These are phyloP conservation scores for Penicillium oxalicum DNA, from an alignment of 2,329 filamentous ascomycete genomes.

Conservation along the genomic window DNA sequence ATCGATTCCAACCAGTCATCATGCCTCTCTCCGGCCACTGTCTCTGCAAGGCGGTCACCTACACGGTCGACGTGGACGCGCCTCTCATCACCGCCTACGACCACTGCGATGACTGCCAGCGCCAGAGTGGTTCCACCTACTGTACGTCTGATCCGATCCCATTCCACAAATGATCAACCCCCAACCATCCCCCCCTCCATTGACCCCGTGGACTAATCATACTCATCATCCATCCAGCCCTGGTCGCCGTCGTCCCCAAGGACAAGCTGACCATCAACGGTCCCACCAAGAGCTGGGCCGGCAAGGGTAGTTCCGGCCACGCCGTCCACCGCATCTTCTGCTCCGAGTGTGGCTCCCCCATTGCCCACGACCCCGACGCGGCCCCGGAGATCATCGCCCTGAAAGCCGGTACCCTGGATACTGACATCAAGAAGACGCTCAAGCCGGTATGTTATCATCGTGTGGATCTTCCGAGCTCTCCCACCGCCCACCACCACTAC, in stretches of 20 bases:
- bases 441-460: slow-evolving; percentile 46
- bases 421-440: slow-evolving; percentile 60
- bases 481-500: no score
- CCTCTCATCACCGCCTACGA: slow-evolving; percentile 54
- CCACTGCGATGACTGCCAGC: slow-evolving; percentile 68
- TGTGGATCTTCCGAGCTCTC: no score
- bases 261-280: slow-evolving; percentile 59
- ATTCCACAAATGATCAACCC: background rate
- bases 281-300: slow-evolving; percentile 59
- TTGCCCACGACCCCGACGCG: slow-evolving; percentile 65
- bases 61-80: slow-evolving; percentile 49
- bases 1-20: slow-evolving; percentile 23
- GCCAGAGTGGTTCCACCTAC: slow-evolving; percentile 63
- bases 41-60: slow-evolving; percentile 66
- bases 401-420: slow-evolving; percentile 60
- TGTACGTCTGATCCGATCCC: slow-evolving; percentile 28
- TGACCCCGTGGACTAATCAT: background rate
- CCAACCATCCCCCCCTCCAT: no score
- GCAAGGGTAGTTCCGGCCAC: slow-evolving; percentile 56
- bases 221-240: slow-evolving; percentile 38
- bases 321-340: slow-evolving; percentile 64
- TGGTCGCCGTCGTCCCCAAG: slow-evolving; percentile 61
- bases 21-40: slow-evolving; percentile 66
- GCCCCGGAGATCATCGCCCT: slow-evolving; percentile 64
- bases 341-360: slow-evolving; percentile 62